phyloP scores from a whole-genome alignment of 331 rosid genomes.

The Acacia pycnantha region DNA sequence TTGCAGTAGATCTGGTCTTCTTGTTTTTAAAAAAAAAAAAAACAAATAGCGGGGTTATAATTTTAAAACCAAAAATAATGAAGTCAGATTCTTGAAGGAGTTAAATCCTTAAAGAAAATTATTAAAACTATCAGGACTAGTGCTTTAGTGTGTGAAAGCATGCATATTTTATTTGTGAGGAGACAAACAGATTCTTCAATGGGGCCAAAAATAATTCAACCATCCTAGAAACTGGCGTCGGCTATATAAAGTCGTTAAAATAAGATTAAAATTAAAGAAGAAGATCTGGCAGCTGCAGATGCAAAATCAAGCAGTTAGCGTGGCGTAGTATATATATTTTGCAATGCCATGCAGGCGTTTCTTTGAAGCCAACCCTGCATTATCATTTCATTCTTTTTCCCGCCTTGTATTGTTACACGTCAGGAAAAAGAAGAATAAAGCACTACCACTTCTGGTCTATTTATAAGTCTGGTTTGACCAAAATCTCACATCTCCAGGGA shows the following conservation, averaged over 20 bases:
- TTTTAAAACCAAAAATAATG: neutral
- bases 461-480: no score
- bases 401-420: neutral
- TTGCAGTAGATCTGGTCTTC: neutral
- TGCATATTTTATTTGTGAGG: neutral
- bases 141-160: neutral
- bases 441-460: no score
- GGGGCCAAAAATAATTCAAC: neutral
- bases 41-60: neutral
- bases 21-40: neutral
- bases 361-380: neutral
- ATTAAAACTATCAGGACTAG: no score
- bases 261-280: neutral
- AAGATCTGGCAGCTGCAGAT: neutral
- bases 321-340: neutral
- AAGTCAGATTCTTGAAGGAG: neutral
- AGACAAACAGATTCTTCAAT: neutral
- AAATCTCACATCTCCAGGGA: no score
- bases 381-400: neutral
- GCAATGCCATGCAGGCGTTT: conserved; percentile 7
- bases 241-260: neutral
- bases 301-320: neutral
- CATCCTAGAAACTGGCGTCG: neutral
- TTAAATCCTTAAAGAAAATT: neutral
- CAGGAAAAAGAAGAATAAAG: neutral